Evolutionary conservation across 192 early-diverging fungal species (phyloP).

Genomic region (Dispira parvispora): DNA sequence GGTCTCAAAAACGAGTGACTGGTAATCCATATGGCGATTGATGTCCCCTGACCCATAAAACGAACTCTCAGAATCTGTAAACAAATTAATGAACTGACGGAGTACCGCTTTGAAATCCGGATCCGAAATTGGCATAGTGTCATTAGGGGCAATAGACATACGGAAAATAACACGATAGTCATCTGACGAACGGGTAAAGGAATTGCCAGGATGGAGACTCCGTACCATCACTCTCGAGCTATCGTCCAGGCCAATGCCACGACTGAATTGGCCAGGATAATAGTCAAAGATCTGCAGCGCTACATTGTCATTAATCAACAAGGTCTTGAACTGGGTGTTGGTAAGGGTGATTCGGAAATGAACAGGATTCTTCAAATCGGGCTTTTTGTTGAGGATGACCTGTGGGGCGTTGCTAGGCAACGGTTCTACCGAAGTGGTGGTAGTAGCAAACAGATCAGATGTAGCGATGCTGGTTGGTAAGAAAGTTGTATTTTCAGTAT

Average conservation of each 20-base stretch:
- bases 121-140: not conserved
- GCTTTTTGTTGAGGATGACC: not conserved
- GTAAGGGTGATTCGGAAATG: not conserved
- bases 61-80: not conserved
- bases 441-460: not conserved
- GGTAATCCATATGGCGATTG: constrained; percentile 5
- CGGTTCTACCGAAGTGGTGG: not conserved
- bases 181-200: not conserved
- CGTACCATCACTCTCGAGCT: not conserved
- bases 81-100: not conserved
- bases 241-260: not conserved
- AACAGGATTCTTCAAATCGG: not conserved
- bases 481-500: constrained; percentile 29
- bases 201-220: not conserved
- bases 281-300: not conserved
- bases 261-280: not conserved
- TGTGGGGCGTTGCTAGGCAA: constrained; percentile 2
- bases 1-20: constrained; percentile 1
- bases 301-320: not conserved
- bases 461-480: not conserved
- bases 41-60: not conserved
- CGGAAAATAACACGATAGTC: not conserved
- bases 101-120: not conserved
- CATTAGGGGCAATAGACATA: not conserved
- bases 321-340: not conserved